Evolutionary conservation across 163 green algal genomes (phyloP).

Genomic region (Scenedesmus sp.): DNA sequence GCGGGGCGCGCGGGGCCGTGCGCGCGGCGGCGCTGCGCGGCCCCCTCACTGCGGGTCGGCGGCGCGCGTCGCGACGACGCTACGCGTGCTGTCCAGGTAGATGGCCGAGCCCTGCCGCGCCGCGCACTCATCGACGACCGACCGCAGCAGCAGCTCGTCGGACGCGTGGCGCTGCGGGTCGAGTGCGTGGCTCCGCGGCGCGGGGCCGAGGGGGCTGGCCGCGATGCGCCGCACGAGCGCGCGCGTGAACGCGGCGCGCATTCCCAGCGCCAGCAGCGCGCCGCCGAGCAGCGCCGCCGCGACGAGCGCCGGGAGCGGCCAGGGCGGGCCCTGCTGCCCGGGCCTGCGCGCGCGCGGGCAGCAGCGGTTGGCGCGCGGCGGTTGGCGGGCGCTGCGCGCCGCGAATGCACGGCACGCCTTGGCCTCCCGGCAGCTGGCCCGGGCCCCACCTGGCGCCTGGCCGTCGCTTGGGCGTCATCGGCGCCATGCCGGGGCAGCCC

Average conservation of each 20-base stretch:
- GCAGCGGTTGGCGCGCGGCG: no score
- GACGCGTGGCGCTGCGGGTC: conserved; percentile 3
- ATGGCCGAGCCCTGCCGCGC: not conserved
- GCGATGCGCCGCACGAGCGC: not conserved
- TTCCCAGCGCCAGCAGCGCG: no score
- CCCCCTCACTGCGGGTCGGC: conserved; percentile 11
- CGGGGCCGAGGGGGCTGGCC: not conserved
- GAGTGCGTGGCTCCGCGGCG: not conserved
- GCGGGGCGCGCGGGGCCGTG: not conserved
- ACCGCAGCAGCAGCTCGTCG: conserved; percentile 24
- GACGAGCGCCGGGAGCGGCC: no score
- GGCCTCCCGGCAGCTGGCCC: no score
- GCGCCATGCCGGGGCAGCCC: no score
- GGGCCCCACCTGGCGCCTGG: no score
- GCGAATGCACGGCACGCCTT: no score
- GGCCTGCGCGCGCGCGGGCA: no score
- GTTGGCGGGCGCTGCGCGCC: no score
- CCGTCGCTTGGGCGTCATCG: no score
- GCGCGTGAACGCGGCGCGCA: not conserved
- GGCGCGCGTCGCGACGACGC: not conserved
- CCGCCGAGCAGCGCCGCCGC: no score
- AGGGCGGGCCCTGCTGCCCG: no score
- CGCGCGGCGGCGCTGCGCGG: not conserved
- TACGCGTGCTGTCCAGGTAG: not conserved
- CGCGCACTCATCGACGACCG: conserved; percentile 13